Percentiles rank a stretch among this genome's conserved stretches.
Evolutionary conservation across 2,329 filamentous ascomycete species (phyloP).

Genomic region (Penicillium griseofulvum): DNA sequence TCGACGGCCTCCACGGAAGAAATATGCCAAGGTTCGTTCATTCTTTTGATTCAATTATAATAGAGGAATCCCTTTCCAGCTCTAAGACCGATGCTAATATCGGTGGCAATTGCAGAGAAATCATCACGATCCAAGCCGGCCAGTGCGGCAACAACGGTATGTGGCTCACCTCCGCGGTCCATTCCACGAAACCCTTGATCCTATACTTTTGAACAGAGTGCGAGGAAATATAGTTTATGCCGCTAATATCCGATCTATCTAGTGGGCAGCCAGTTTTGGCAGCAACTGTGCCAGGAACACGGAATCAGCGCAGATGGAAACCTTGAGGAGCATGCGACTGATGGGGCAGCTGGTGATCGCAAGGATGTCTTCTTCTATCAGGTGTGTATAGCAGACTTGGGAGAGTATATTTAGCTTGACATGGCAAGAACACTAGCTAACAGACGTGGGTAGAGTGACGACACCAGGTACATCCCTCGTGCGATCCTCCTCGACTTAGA

Average conservation of each 20-base stretch:
- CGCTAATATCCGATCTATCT: conserved; percentile 32
- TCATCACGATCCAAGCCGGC: conserved; percentile 98
- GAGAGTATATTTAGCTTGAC: neutral
- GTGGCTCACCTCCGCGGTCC: conserved; percentile 43
- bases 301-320: conserved; percentile 98
- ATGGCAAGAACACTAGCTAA: conserved; percentile 3
- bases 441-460: conserved; percentile 68
- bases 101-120: conserved; percentile 65
- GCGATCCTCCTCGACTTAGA: conserved; percentile 95
- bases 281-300: conserved; percentile 96
- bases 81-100: conserved; percentile 2
- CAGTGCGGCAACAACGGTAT: conserved; percentile 99
- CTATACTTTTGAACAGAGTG: neutral
- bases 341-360: conserved; percentile 75
- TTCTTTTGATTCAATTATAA: neutral
- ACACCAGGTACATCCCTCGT: conserved; percentile 95
- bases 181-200: conserved; percentile 18
- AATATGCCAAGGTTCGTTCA: conserved; percentile 41
- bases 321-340: conserved; percentile 94
- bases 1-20: conserved; percentile 28
- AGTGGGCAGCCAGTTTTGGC: conserved; percentile 99
- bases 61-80: neutral
- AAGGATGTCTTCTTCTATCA: conserved; percentile 99
- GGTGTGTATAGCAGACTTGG: conserved; percentile 31
- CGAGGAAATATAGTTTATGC: neutral